Base-by-base conservation (phyloP, 2,329 filamentous ascomycete species). In the Aciculosporium take region DNA sequence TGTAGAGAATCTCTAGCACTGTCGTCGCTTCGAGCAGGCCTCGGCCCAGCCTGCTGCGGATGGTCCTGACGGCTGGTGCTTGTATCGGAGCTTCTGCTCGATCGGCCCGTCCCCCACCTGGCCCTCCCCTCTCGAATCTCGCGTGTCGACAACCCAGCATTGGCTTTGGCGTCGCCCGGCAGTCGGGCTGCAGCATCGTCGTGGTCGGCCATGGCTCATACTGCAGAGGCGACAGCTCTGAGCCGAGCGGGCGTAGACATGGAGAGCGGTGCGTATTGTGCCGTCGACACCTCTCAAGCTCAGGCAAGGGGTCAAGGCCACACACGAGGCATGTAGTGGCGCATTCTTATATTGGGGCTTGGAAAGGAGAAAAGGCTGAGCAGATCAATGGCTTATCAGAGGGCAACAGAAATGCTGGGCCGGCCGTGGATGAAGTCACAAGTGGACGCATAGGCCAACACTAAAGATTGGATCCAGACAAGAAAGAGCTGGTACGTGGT, bases 101-200 rank as follows among this genome's bases (percentile, higher is more conserved):
- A 63, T 49, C 68, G 66, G 46, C 63, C 65, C 7, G 60, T 61
- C 34, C 69, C 66, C 49, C 65, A 60, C 50, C 62, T 64, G 21
- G 37, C 32, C 21, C 45, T 40, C 5, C 37, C 36, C 23, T 36
- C 41, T 25, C 35, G 40, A 15, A 36, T 42, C 12, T 49, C 46
- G 15, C 45, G 39, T 18, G 47, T 49, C 32, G 41, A 31, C 8
- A 42, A 37, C 15, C 44, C 45, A 20, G 25, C n/a, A 18, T 29
- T n/a, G 20, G 32, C 20, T 37, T 48, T 46, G 37, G 37, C 32
- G 23, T 30, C 37, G 27, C 40, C 46, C 35, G 41, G 39, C 28
- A 44, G 41, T 42, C 43, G 46, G 23, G 46, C 34, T 39, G 44
- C 45, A 41, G n/a, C n/a, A n/a, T n/a, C n/a, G n/a, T 46, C 41